Evolutionary conservation across 2,329 filamentous ascomycete species (phyloP), one percentile per base, ranked within the genome.

Genomic region (Triangularia setosa): DNA sequence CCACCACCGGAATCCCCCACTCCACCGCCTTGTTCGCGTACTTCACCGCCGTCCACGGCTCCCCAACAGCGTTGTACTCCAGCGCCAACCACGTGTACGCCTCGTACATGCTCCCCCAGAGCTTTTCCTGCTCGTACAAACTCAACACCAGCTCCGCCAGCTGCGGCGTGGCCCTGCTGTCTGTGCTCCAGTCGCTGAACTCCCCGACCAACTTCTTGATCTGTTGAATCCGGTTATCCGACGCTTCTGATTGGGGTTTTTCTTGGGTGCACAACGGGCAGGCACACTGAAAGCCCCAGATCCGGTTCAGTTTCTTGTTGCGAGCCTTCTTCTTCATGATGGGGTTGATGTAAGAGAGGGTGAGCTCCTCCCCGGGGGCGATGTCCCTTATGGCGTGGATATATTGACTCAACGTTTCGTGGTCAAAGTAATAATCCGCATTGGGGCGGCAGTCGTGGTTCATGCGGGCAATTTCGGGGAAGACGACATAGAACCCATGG

Each of bases 361-460:
- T 79, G 59, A 81, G 73, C 70, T 81, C 79, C 65, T 80, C 78
- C 28, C 79, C 79, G 0, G 77, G 73, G 3, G 63, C 53, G 65
- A 81, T 80, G 62, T 76, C 74, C 1, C 78, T 74, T 11, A 75
- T 70, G 33, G 78, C 79, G 58, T 76, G 73, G 40, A 78, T 72
- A 63, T 75, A 73, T 63, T 80, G 79, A 2, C 75, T 74, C 40
- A 80, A 72, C 1, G 75, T 76, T 3, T 71, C 64, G 44, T 73
- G 69, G 67, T 80, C 77, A 64, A 78, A 79, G 67, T 74, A 75
- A 72, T 80, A 80, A 68, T 78, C 79, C 28, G 77, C 75, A 65
- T 80, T 80, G 28, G 79, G 76, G 1, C 79, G 75, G 67, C 79
- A 81, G 70, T 80, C 78, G 69, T 81, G 79, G 71, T 81, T 81